Evolutionary conservation across 495 filamentous ascomycete genomes (phyloP).

Genomic region (Neurospora discreta): DNA sequence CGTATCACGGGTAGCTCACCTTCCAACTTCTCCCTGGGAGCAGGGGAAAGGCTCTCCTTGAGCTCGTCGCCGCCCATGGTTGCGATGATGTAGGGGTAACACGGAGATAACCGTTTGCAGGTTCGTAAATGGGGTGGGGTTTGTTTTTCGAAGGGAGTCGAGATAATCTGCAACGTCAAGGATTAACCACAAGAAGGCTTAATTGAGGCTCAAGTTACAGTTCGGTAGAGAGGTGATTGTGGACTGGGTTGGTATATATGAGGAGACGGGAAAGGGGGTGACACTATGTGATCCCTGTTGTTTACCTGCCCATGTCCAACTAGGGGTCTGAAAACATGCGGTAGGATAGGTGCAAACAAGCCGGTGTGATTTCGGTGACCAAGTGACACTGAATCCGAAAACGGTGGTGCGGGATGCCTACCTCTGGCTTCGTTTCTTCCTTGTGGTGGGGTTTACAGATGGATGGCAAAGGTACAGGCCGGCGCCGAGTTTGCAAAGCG

Average conservation of each 20-base stretch:
- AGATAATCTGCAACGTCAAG: background rate
- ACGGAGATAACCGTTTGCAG: background rate
- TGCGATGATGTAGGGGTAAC: background rate
- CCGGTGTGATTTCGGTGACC: background rate
- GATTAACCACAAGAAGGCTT: background rate
- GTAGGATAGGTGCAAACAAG: background rate
- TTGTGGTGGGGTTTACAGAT: background rate
- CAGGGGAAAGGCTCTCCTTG: slow-evolving; percentile 18
- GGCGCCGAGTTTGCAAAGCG: background rate
- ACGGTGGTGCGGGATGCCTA: background rate
- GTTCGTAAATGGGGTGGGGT: background rate
- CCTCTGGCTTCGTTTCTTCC: background rate
- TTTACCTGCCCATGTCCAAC: background rate
- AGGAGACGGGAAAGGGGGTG: background rate
- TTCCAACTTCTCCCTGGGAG: slow-evolving; percentile 28
- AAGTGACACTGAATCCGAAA: background rate
- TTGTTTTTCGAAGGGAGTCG: background rate
- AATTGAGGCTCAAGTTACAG: background rate
- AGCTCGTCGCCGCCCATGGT: slow-evolving; percentile 20
- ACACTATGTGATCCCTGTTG: background rate
- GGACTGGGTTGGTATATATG: background rate
- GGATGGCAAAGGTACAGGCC: background rate
- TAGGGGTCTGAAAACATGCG: background rate
- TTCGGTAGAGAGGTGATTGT: background rate
- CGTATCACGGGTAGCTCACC: slow-evolving; percentile 11